Evolutionary conservation across 768 basidiomycete species (phyloP), one percentile per base, ranked within the genome.

Genomic region (Collybiopsis luxurians): DNA sequence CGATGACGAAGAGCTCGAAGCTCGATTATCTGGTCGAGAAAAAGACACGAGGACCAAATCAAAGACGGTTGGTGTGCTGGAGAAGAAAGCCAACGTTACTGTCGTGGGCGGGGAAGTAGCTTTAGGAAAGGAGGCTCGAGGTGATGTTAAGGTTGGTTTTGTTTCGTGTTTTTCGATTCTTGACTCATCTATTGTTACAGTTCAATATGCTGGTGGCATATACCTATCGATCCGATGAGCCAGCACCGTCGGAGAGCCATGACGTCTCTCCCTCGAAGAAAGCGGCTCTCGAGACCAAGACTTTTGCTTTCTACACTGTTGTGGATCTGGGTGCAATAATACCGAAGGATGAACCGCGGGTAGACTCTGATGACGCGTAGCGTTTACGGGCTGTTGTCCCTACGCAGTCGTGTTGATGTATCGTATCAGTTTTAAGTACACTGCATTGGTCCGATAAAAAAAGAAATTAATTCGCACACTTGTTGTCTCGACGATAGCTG

Each of bases 191-290:
- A n/a, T n/a, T 31, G 40, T 17, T 46, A 3, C 69, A 98, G 95
- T 95, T 95, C 69, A 95, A 95, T 64, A 87, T 98, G 84, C 81
- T 95, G 59, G 89, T 99, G 1, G 85, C 92, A 2, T 98, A 93
- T 70, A 96, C 94, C 0, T 99, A 98, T 68, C 84, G 90, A 31
- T 89, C 92, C 0, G 96, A 98, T 65, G 95, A 97, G 59, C 80
- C 86, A 23, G 77, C 83, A 2, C 82, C 84, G 13, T 81, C 84
- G 1, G 86, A 87, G 52, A 81, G 83, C 59, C 83, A 81, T 51
- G 80, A 80, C 24, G 75, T 36, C 10, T 74, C 74, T 15, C 73
- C 77, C 40, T 72, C 77, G 17, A 75, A 76, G 64, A 57, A 67
- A 1, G 58, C 65, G 60, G 67, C 72, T 0, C 83, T 87, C 2